These are phyloP conservation scores for Otatea glauca DNA, from an alignment of 176 grass and related monocot genomes.

Conservation along the genomic window DNA sequence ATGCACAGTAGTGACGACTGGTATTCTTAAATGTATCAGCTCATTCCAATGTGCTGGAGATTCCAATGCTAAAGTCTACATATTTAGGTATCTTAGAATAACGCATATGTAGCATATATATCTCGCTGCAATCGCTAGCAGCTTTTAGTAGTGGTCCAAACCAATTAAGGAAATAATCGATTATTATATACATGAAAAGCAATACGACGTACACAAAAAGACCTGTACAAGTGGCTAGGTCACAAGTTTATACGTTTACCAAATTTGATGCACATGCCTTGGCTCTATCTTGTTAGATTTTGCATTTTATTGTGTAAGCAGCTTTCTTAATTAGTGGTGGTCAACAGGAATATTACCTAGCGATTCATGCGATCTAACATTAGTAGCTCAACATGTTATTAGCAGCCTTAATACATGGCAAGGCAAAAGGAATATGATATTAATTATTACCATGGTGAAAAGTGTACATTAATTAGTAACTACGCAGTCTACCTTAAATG, in stretches of 20 bases:
- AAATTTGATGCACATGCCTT: slow-evolving; percentile 5
- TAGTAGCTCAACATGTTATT: not conserved
- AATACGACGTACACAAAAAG: slow-evolving; percentile 49
- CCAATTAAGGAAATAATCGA: too few relatives aligned
- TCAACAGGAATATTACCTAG: slow-evolving; percentile 37
- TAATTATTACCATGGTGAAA: slow-evolving; percentile 23
- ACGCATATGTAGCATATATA: too few relatives aligned
- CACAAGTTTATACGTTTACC: slow-evolving; percentile 38
- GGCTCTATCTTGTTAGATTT: slow-evolving; percentile 43
- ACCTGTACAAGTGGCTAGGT: slow-evolving; percentile 14
- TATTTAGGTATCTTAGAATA: too few relatives aligned
- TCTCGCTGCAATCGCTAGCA: not conserved
- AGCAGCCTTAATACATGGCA: not conserved
- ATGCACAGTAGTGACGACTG: too few relatives aligned
- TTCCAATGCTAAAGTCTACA: too few relatives aligned
- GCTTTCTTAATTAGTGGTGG: slow-evolving; percentile 32
- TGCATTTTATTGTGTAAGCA: slow-evolving; percentile 41
- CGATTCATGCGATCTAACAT: slow-evolving; percentile 8
- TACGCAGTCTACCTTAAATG: slow-evolving; percentile 38
- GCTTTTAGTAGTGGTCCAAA: not conserved
- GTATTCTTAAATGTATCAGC: too few relatives aligned
- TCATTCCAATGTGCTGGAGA: too few relatives aligned
- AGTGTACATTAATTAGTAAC: slow-evolving; percentile 10
- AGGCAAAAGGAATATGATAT: slow-evolving; percentile 29
- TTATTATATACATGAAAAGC: not conserved